These are phyloP conservation scores for Sphagnum contortum DNA, from an alignment of 225 moss, liverwort and hornwort species.

Conservation along the genomic window DNA sequence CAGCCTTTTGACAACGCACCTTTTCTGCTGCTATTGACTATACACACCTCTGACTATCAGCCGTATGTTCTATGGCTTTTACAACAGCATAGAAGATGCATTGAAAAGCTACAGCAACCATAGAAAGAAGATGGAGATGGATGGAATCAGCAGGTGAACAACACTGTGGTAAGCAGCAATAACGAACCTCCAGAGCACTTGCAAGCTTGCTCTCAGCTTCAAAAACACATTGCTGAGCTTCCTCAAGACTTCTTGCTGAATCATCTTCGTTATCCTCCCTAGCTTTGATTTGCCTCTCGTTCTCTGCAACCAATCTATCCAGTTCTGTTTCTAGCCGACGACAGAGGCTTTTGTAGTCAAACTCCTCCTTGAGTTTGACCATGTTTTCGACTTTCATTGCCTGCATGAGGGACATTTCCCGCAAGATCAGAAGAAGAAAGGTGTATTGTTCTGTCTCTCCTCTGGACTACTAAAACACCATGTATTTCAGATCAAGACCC, in stretches of 20 bases:
- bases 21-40: slow-evolving; percentile 59
- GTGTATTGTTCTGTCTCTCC: not conserved
- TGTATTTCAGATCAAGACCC: not conserved
- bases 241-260: slow-evolving; percentile 65
- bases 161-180: slow-evolving; percentile 2
- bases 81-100: not conserved
- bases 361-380: slow-evolving; percentile 94
- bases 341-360: slow-evolving; percentile 96
- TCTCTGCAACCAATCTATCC: slow-evolving; percentile 84
- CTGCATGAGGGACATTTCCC: slow-evolving; percentile 19
- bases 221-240: slow-evolving; percentile 47
- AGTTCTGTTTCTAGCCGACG: slow-evolving; percentile 87
- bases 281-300: slow-evolving; percentile 85
- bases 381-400: slow-evolving; percentile 99
- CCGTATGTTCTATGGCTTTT: not conserved
- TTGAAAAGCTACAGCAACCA: no score
- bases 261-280: slow-evolving; percentile 69
- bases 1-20: slow-evolving; percentile 38
- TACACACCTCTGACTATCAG: not conserved
- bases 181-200: slow-evolving; percentile 44
- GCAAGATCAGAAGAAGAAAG: not conserved
- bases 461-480: not conserved
- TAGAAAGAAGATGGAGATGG: not conserved
- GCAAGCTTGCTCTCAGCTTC: slow-evolving; percentile 71
- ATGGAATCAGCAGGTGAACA: not conserved